Base-by-base conservation (phyloP, 106 monocot genomes). In the Apostasia ramifera region DNA sequence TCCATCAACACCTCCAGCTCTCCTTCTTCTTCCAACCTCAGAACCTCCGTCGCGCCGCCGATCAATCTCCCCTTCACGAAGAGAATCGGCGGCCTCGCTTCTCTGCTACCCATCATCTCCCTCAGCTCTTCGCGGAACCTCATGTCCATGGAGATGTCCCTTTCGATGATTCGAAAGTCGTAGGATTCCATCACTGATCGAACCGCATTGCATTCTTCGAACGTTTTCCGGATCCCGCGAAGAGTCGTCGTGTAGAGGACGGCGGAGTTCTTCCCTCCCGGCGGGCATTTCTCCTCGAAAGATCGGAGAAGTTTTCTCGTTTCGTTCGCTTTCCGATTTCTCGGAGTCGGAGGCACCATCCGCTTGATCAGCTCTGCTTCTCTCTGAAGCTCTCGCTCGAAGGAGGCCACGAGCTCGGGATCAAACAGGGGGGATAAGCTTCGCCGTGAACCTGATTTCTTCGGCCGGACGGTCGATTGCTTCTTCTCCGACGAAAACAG, bases 81-180 rank as follows among this genome's bases (percentile, higher is more conserved):
- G 64, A 85, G n/a, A 62, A 75, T 13, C 0, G 94, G 94, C 12
- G 81, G 83, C 55, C 64, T 85, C 47, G 64, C 79, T 26, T 79
- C 81, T 67, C 70, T 76, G 59, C 55, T 79, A 46, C 79, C 87
- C 84, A 83, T 76, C 79, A 94, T 59, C 43, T 72, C 42, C 71
- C 83, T 81, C 66, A 94, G 67, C 71, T 94, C 94, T 84, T 93
- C 89, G 43, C 78, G 79, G 67, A 78, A 93, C 9, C 93, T 91
- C 15, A 88, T 85, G 59, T 94, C 94, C 91, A 95, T 95, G 14
- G 95, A 95, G 39, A 95, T 80, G 55, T 95, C 95, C 73, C 80
- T 81, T 78, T 95, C 95, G 26, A 82, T 47, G 5, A 86, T 60
- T 69, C 57, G 74, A 47, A 95, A 80, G n/a, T 78, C 83, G 66